Evolutionary conservation across 2,329 filamentous ascomycete genomes (phyloP), one percentile per base, ranked within the genome.

Genomic region (Verticillium tricorpus): DNA sequence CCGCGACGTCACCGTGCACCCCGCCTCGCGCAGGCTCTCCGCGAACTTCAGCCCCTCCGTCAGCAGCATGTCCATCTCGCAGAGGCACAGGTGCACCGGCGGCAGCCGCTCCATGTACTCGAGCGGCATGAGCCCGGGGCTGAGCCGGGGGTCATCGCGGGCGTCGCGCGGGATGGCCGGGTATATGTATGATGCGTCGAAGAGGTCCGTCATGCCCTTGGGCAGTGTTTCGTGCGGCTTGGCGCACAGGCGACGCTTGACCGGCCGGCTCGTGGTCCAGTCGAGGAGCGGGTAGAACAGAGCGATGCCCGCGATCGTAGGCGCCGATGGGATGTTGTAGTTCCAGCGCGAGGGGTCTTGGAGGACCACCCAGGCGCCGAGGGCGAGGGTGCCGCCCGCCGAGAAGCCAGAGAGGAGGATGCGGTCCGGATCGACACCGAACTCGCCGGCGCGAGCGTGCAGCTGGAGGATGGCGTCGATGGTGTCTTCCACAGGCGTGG

Each of bases 41-140:
- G 85, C 81, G 65, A 93, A 88, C 5, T 79, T 77, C 63, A 88
- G 76, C 12, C 84, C 85, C 69, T 89, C 86, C 2, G 75, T 76
- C 11, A 86, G 78, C n/a, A 89, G 72, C 84, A 89, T 88, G 69
- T 89, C 85, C 71, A 81, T 84, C 73, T 89, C 86, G 73, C 86
- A 89, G 2, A 87, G 81, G 67, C 83, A 85, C 52, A 88, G 73
- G 19, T 88, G 77, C 2, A 89, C 72, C 17, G 82, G 80, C 0
- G 80, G 76, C 2, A 87, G 80, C 45, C 84, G 76, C 12, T 74
- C 74, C 3, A 89, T 67, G n/a, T 83, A 67, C 32, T 79, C 77
- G 65, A 86, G 81, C 0, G 80, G 71, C 61, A 86, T 85, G 8
- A 84, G 77, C 3, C 80, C 82, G 0, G 87, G 87, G 0, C 85